Evolutionary conservation across 805 yeast genomes (phyloP).

Genomic region (Nakazawaea molendinolei): DNA sequence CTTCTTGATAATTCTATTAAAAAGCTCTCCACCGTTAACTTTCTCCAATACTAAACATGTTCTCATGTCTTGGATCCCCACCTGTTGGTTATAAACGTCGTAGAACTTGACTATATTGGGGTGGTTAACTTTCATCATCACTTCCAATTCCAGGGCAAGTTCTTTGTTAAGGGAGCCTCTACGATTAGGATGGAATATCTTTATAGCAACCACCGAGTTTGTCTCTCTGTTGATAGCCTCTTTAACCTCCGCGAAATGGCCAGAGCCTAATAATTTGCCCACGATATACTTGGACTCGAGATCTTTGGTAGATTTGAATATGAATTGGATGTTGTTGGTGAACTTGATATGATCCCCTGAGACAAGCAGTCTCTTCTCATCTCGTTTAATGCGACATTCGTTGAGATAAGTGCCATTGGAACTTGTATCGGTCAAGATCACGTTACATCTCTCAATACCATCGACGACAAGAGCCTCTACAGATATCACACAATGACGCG

Average conservation of each 20-base stretch:
- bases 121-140: slow-evolving; percentile 58
- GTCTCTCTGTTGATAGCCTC: slow-evolving; percentile 54
- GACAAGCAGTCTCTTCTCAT: slow-evolving; percentile 40
- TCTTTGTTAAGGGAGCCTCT: slow-evolving; percentile 21
- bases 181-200: slow-evolving; percentile 48
- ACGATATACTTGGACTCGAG: slow-evolving; percentile 30
- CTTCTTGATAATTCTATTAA: slow-evolving; percentile 64
- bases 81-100: slow-evolving; percentile 46
- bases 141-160: slow-evolving; percentile 61
- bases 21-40: slow-evolving; percentile 68
- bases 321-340: slow-evolving; percentile 27
- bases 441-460: slow-evolving; percentile 22
- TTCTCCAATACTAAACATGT: slow-evolving; percentile 67
- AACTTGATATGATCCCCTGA: slow-evolving; percentile 61
- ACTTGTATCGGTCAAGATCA: slow-evolving; percentile 48
- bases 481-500: slow-evolving; percentile 52
- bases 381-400: slow-evolving; percentile 44
- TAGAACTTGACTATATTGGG: slow-evolving; percentile 64
- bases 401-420: slow-evolving; percentile 67
- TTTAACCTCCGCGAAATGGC: slow-evolving; percentile 78
- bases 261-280: slow-evolving; percentile 62
- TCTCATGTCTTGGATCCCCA: slow-evolving; percentile 36
- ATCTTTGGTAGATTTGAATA: slow-evolving; percentile 11
- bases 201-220: slow-evolving; percentile 64
- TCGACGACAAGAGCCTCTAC: slow-evolving; percentile 30